phyloP scores from a whole-genome alignment of 345 rosid species.

The Salix purpurea region DNA sequence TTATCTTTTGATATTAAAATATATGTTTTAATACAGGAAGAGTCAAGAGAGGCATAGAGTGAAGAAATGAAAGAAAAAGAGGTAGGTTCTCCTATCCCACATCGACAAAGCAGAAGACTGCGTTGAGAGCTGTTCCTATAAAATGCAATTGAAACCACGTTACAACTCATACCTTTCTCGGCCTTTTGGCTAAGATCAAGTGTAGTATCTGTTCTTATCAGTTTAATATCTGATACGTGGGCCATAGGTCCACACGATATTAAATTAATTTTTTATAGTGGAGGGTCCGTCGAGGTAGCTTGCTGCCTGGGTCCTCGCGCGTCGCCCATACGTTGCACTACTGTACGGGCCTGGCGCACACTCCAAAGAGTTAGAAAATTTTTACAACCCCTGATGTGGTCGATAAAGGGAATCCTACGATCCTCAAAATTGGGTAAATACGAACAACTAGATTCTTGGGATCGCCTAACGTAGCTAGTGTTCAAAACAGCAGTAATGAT shows the following conservation, averaged over 20 bases:
- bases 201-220: constrained; percentile 23
- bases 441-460: fast-evolving
- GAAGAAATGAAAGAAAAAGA: not conserved
- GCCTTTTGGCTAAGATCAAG: constrained; percentile 61
- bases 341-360: not conserved
- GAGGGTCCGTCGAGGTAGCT: not conserved
- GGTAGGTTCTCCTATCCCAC: not conserved
- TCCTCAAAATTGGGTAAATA: too few species aligned
- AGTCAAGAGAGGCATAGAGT: not conserved
- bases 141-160: fast-evolving
- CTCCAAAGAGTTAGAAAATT: fast-evolving
- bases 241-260: not conserved
- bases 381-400: fast-evolving
- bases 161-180: constrained; percentile 45
- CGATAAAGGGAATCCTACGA: fast-evolving
- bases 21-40: not conserved
- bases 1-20: not conserved
- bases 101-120: not conserved
- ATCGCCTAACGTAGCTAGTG: fast-evolving
- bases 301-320: not conserved
- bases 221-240: constrained; percentile 14
- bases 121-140: too few species aligned
- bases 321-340: not conserved
- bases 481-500: too few species aligned
- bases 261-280: not conserved